A percentile compares a stretch with the other conserved stretches of the same genome.
phyloP scores from a whole-genome alignment of 2,329 filamentous ascomycete genomes.

The Malbranchea zuffiana region DNA sequence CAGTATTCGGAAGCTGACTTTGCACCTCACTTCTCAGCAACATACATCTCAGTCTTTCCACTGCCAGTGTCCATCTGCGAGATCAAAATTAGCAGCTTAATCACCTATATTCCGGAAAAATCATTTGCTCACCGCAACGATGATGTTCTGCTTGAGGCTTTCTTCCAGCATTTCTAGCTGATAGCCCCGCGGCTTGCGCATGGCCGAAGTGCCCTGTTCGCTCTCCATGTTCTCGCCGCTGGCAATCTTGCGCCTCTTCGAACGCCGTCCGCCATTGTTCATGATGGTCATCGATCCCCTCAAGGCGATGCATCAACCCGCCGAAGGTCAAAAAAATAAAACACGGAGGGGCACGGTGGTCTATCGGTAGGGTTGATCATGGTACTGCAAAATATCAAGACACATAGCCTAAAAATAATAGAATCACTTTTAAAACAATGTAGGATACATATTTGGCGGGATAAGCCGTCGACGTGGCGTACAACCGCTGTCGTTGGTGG shows the following conservation, averaged over 20 bases:
- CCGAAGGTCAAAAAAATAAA: too few relatives aligned
- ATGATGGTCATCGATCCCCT: neutral
- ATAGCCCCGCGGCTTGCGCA: conserved; percentile 44
- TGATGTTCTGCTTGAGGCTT: conserved; percentile 58
- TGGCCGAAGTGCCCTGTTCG: neutral
- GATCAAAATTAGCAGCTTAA: neutral
- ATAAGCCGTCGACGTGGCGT: too few relatives aligned
- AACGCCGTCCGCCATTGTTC: neutral
- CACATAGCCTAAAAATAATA: too few relatives aligned
- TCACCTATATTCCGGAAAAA: conserved; percentile 3
- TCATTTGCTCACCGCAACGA: conserved; percentile 50
- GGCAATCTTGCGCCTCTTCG: conserved; percentile 2
- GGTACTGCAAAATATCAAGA: too few relatives aligned
- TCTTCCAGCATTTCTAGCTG: conserved; percentile 66
- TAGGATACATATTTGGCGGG: too few relatives aligned
- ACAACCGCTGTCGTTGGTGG: too few relatives aligned
- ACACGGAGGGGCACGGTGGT: too few relatives aligned
- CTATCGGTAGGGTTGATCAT: too few relatives aligned
- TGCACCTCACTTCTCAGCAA: neutral
- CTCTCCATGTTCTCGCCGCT: neutral
- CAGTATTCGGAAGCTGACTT: conserved; percentile 1
- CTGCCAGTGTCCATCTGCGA: conserved; percentile 75
- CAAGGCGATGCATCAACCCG: too few relatives aligned
- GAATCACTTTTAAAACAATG: too few relatives aligned
- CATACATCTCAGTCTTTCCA: conserved; percentile 65